Percentiles rank a stretch among this genome's conserved stretches.
These are phyloP conservation scores for Botrytis fragariae DNA, from an alignment of 2,329 filamentous ascomycete species.

Conservation along the genomic window DNA sequence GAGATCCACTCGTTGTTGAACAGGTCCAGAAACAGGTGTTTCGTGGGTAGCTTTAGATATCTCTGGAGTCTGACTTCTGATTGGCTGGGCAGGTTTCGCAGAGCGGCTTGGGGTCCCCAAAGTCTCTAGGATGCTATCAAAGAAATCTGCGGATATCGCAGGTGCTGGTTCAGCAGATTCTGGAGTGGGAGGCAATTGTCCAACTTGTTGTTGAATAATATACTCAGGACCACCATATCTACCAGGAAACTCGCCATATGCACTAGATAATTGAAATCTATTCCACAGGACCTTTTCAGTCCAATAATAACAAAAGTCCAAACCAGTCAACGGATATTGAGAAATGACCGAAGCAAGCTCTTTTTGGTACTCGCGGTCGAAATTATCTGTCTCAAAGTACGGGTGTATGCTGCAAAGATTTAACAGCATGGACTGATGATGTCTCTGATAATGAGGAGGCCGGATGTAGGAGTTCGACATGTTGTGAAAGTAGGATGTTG, in stretches of 20 bases:
- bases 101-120: neutral
- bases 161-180: neutral
- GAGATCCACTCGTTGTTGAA: neutral
- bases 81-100: neutral
- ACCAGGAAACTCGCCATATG: slow-evolving; percentile 7
- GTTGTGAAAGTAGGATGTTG: neutral
- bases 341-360: neutral
- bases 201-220: neutral
- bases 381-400: slow-evolving; percentile 1
- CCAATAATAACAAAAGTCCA: slow-evolving; percentile 12
- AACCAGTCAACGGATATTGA: neutral
- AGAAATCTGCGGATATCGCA: neutral
- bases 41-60: neutral
- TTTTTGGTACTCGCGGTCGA: slow-evolving; percentile 2
- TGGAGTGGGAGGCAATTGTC: neutral
- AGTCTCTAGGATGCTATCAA: neutral
- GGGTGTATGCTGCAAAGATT: neutral
- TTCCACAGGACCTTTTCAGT: slow-evolving; percentile 4
- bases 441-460: slow-evolving; percentile 2
- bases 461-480: neutral
- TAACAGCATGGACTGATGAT: slow-evolving; percentile 6
- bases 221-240: neutral
- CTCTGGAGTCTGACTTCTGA: neutral
- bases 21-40: neutral
- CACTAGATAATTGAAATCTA: neutral